Conservation (phyloP, 2,329 filamentous ascomycete species). For the Trichoderma sp. region DNA sequence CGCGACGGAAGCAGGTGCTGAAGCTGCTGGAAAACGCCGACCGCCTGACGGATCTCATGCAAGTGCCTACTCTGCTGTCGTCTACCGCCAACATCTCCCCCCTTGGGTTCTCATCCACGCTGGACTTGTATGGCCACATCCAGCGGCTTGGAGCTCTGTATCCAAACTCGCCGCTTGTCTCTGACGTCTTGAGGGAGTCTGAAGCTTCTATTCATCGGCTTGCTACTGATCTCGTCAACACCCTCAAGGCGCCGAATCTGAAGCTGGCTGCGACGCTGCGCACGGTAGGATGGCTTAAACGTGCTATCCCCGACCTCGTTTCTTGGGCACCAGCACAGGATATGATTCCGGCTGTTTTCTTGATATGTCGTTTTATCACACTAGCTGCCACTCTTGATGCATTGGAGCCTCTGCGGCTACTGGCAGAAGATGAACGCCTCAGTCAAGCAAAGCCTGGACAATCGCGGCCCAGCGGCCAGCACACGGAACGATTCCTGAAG, state of each 20-base stretch:
- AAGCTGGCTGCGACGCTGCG: conserved; percentile 89
- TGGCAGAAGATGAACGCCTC: conserved; percentile 79
- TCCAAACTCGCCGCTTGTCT: conserved; percentile 71
- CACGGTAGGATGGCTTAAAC: conserved; percentile 84
- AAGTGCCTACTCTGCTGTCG: conserved; percentile 80
- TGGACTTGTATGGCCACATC: conserved; percentile 93
- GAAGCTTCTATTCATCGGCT: conserved; percentile 86
- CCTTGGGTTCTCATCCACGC: conserved; percentile 79
- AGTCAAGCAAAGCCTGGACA: conserved; percentile 43
- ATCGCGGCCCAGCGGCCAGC: conserved; percentile 71
- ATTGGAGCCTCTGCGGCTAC: conserved; percentile 76
- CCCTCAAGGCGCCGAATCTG: conserved; percentile 72
- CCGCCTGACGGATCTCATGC: conserved; percentile 83
- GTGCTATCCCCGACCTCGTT: conserved; percentile 75
- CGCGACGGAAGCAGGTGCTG: conserved; percentile 73
- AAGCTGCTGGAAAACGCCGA: conserved; percentile 84
- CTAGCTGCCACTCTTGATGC: conserved; percentile 78
- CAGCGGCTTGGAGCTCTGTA: conserved; percentile 81
- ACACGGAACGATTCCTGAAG: conserved; percentile 92
- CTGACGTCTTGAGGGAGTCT: conserved; percentile 70
- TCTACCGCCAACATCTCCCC: conserved; percentile 67
- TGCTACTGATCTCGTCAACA: conserved; percentile 76
- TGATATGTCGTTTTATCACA: conserved; percentile 80
- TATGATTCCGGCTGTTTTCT: conserved; percentile 76
- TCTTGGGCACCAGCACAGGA: conserved; percentile 50